Conservation (phyloP, 1,139 yeast genomes). For the Suhomyces maxii region DNA sequence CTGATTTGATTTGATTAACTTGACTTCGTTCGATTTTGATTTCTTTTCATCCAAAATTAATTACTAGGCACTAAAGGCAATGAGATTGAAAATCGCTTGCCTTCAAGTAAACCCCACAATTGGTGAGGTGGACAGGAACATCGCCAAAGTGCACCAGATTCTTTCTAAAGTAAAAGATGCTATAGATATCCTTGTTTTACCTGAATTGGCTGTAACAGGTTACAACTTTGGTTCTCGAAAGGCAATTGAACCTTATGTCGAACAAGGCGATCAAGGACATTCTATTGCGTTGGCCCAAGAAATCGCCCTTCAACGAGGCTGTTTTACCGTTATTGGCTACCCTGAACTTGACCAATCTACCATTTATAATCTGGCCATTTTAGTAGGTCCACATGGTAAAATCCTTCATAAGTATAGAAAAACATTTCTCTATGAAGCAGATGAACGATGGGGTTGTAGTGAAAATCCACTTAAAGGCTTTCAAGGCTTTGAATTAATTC, state of each 20-base stretch:
- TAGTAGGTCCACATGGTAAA: conserved; percentile 60
- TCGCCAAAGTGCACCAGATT: conserved; percentile 45
- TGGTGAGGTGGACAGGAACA: conserved; percentile 59
- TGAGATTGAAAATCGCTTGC: conserved; percentile 57
- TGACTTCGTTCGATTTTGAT: too few relatives aligned
- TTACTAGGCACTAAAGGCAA: not conserved
- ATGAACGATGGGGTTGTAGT: conserved; percentile 75
- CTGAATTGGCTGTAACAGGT: conserved; percentile 86
- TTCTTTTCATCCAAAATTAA: too few relatives aligned
- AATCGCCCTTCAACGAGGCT: conserved; percentile 50
- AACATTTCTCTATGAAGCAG: conserved; percentile 75
- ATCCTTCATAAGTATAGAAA: conserved; percentile 72
- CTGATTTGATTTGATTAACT: too few relatives aligned
- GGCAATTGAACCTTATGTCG: conserved; percentile 65
- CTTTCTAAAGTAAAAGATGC: conserved; percentile 26
- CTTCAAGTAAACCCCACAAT: conserved; percentile 68
- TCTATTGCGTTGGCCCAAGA: conserved; percentile 58
- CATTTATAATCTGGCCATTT: conserved; percentile 72
- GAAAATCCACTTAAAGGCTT: conserved; percentile 64
- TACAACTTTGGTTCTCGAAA: conserved; percentile 59
- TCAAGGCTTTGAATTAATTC: conserved; percentile 36
- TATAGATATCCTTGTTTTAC: conserved; percentile 70
- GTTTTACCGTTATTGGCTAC: conserved; percentile 80
- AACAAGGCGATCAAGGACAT: conserved; percentile 25
- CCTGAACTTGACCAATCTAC: conserved; percentile 54